Conservation (phyloP, 2,329 filamentous ascomycete genomes). For the Cercospora sp. region DNA sequence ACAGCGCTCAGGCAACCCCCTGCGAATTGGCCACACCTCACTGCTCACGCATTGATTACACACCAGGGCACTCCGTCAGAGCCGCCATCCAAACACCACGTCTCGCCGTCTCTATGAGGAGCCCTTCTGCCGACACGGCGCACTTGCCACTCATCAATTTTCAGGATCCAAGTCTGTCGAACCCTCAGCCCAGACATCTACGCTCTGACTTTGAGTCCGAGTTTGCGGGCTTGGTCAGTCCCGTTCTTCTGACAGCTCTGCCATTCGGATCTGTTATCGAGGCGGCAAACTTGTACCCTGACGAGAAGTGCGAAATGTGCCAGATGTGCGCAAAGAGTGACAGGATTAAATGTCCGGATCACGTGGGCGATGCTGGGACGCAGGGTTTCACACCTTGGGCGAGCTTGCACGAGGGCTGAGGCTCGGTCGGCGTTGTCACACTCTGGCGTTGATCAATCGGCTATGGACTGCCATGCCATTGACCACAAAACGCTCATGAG, state of each 20-base stretch:
- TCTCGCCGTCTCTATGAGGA: neutral
- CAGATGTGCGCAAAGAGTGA: neutral
- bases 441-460: neutral
- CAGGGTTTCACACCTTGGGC: conserved; percentile 7
- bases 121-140: conserved; percentile 6
- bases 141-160: conserved; percentile 5
- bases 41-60: too few species aligned
- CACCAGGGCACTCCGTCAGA: neutral
- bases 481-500: neutral
- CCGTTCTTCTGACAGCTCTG: conserved; percentile 15
- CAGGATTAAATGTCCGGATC: neutral
- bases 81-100: neutral
- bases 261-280: conserved; percentile 20
- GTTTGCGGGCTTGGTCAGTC: conserved; percentile 13
- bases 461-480: neutral
- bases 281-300: conserved; percentile 12
- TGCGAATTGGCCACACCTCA: neutral
- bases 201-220: neutral
- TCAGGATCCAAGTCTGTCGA: neutral
- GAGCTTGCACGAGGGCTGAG: neutral
- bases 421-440: neutral
- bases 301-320: conserved; percentile 6
- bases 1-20: neutral
- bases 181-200: conserved; percentile 8
- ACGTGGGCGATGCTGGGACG: conserved; percentile 5